Percentiles rank a stretch among this genome's conserved stretches.
Conservation (phyloP, 768 basidiomycete species). For the Rhizopogon vesiculosus region DNA sequence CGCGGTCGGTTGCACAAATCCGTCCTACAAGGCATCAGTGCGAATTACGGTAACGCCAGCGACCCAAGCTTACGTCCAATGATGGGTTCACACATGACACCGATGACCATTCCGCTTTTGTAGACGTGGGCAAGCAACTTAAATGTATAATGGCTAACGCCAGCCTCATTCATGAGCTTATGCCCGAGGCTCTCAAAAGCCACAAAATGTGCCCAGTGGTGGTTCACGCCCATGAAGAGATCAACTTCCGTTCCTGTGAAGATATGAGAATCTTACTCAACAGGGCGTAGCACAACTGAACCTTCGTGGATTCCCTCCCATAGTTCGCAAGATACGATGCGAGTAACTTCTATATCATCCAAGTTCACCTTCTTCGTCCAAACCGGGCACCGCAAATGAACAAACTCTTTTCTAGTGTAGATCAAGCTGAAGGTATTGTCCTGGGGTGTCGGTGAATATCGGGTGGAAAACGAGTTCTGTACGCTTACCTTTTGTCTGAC, state of each 20-base stretch:
- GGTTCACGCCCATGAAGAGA: conserved; percentile 22
- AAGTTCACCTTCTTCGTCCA: conserved; percentile 31
- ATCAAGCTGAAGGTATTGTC: conserved; percentile 19
- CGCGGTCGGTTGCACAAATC: conserved; percentile 19
- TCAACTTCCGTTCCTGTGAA: conserved; percentile 22
- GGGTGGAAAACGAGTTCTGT: background rate
- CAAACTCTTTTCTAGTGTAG: conserved; percentile 18
- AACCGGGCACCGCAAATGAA: conserved; percentile 16
- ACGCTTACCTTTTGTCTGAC: conserved; percentile 18
- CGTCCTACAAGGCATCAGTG: conserved; percentile 14
- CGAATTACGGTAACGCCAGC: background rate
- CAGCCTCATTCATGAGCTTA: conserved; percentile 23
- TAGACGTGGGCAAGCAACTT: conserved; percentile 24
- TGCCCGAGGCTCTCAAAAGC: conserved; percentile 24
- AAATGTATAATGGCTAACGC: conserved; percentile 24
- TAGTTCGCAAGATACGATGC: conserved; percentile 11
- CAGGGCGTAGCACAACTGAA: background rate
- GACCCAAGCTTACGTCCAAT: conserved; percentile 20
- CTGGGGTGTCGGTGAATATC: background rate
- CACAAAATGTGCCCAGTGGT: conserved; percentile 18
- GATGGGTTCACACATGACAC: conserved; percentile 25
- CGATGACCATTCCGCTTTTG: conserved; percentile 23
- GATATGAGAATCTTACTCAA: background rate
- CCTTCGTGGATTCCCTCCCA: conserved; percentile 29
- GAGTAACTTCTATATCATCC: conserved; percentile 27